Conservation (phyloP, 345 rosid genomes). For the Corchorus olitorius region DNA sequence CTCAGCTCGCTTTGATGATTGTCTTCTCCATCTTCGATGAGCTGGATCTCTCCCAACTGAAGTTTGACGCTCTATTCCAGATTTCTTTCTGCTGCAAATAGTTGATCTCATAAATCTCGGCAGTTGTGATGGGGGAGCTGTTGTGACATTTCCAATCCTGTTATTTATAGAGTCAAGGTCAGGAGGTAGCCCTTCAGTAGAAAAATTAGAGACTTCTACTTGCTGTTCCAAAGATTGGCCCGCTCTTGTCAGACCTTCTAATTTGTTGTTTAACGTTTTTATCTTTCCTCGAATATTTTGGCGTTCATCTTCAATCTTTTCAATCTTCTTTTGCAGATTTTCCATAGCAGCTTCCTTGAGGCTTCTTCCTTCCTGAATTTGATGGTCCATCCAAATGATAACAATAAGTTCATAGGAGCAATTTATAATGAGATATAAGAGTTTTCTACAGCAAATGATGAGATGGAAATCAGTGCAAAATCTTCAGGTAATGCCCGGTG, state of each 20-base stretch:
- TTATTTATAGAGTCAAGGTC: conserved; percentile 23
- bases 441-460: not conserved
- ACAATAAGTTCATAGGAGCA: conserved; percentile 7
- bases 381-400: conserved; percentile 19
- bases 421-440: not conserved
- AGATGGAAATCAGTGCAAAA: conserved; percentile 5
- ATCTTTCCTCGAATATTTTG: conserved; percentile 39
- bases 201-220: conserved; percentile 29
- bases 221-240: conserved; percentile 34
- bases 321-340: conserved; percentile 50
- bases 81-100: conserved; percentile 57
- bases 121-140: conserved; percentile 39
- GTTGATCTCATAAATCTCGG: conserved; percentile 86
- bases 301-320: conserved; percentile 55
- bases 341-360: conserved; percentile 52
- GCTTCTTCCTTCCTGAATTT: conserved; percentile 51
- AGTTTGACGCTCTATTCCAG: conserved; percentile 38
- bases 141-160: conserved; percentile 31
- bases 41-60: conserved; percentile 28
- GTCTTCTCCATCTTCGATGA: conserved; percentile 40
- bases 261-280: conserved; percentile 37
- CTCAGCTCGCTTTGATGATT: conserved; percentile 49
- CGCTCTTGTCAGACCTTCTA: conserved; percentile 48
- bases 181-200: conserved; percentile 32
- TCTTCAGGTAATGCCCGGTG: not conserved